Percentiles rank a stretch among this genome's conserved stretches.
These are phyloP conservation scores for Pythium biforme DNA, from an alignment of 352 stramenopile species.

Conservation along the genomic window DNA sequence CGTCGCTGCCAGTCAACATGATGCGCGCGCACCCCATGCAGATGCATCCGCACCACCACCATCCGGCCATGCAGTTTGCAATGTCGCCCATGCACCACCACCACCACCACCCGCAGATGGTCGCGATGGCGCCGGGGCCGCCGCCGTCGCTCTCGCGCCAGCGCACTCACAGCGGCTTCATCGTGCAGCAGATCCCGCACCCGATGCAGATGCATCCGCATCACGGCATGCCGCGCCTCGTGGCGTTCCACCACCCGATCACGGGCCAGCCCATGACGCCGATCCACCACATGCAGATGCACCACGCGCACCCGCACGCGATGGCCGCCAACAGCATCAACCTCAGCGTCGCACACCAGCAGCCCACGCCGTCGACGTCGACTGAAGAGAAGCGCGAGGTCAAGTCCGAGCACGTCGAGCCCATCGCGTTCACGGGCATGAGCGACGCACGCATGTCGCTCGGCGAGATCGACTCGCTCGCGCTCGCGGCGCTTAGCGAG, in stretches of 20 bases:
- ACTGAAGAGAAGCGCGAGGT: slow-evolving; percentile 25
- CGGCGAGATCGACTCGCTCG: slow-evolving; percentile 55
- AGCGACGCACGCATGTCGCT: slow-evolving; percentile 43
- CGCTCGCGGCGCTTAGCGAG: slow-evolving; percentile 55
- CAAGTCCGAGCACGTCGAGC: slow-evolving; percentile 52
- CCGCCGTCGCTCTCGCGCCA: slow-evolving; percentile 53
- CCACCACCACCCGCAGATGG: slow-evolving; percentile 14
- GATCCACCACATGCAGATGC: slow-evolving; percentile 25
- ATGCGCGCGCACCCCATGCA: slow-evolving; percentile 36
- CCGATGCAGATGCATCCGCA: slow-evolving; percentile 12
- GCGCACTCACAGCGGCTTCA: slow-evolving; percentile 58
- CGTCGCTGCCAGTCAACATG: slow-evolving; percentile 58
- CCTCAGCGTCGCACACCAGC: slow-evolving; percentile 63
- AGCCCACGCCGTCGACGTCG: slow-evolving; percentile 18
- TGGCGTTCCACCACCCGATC: slow-evolving; percentile 27
- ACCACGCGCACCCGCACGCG: no score
- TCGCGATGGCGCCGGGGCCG: slow-evolving; percentile 21
- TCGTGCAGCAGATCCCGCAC: slow-evolving; percentile 38
- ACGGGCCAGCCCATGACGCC: slow-evolving; percentile 15
- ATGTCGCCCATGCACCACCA: slow-evolving; percentile 19
- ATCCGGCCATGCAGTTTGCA: slow-evolving; percentile 34
- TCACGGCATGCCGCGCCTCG: slow-evolving; percentile 23
- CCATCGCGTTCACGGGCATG: slow-evolving; percentile 57
- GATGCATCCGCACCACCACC: no score
- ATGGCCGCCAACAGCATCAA: slow-evolving; percentile 41